phyloP scores from a whole-genome alignment of 108 stramenopile species.

The Skeletonema costatum region DNA sequence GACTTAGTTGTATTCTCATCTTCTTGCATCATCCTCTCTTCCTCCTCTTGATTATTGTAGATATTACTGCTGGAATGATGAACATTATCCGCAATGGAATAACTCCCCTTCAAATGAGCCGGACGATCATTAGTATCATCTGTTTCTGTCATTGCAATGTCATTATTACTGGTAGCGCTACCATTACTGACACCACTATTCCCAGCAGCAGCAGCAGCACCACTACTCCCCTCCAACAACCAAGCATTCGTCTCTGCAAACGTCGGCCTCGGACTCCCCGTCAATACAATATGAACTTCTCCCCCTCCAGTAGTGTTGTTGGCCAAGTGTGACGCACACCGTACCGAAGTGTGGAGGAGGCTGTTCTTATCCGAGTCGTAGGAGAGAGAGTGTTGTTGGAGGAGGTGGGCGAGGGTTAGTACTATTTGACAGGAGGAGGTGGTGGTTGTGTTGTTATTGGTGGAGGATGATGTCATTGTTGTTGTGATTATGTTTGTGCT shows the following conservation, averaged over 20 bases:
- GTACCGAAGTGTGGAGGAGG: constrained; percentile 12
- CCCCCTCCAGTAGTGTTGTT: background rate
- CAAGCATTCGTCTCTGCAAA: constrained; percentile 52
- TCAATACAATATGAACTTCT: constrained; percentile 34
- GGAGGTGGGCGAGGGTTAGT: constrained; percentile 36
- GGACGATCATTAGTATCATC: background rate
- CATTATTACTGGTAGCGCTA: background rate
- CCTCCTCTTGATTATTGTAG: background rate
- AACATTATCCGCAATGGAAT: constrained; percentile 5
- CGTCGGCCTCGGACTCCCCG: constrained; percentile 45
- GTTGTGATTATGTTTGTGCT: too few relatives aligned
- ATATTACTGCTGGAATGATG: background rate
- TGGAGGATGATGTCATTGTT: too few relatives aligned
- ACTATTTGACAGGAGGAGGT: background rate
- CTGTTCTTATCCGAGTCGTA: constrained; percentile 35
- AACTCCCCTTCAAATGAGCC: background rate
- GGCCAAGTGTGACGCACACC: constrained; percentile 3
- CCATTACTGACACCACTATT: background rate
- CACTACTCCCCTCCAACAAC: constrained; percentile 33
- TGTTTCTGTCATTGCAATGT: background rate
- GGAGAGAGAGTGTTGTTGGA: constrained; percentile 22
- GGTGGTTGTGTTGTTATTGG: background rate
- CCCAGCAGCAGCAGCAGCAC: background rate
- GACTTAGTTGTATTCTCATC: background rate
- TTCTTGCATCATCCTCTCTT: background rate